Base-by-base conservation (phyloP, 148 eudicot species). In the Fagopyrum tataricum region DNA sequence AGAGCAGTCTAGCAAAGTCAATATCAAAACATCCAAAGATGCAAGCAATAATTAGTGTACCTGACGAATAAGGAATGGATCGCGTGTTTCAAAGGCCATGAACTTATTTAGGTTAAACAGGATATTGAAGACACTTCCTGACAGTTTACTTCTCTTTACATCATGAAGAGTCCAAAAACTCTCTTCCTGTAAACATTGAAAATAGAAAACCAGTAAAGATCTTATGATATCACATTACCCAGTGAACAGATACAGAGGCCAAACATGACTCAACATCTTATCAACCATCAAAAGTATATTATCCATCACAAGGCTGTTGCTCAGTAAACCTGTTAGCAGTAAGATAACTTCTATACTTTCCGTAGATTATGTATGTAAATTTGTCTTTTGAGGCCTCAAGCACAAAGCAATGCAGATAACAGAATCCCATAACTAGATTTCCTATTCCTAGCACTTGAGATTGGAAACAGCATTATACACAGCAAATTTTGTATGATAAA, bases 61-160 rank as follows among this genome's bases (percentile, higher is more conserved):
- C 96, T 94, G 97, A 61, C 98, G 98, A 78, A 94, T 88, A 69
- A 94, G 88, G 83, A 94, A 94, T 2, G 98, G 98, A 78, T 94
- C 98, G 56, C 98, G 98, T 73, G 93, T 89, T 85, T 94, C 98
- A 74, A 88, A 94, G 9, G 98, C 98, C 98, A 94, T 91, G 75
- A 91, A 94, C 86, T 94, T 94, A 75, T 94, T 94, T 39, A 94
- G 93, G 75, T 94, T 94, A 56, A 94, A 94, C 71, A 94, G 97
- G 71, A 94, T 87, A 75, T 94, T 94, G 70, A 94, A 90, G 53
- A 91, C 89, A 77, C 96, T 94, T 75, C 96, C 91, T 15, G 98
- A 84, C 55, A 94, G 93, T 80, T 78, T 91, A 81, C 85, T 83
- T n/a, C 89, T 88, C 79, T 91, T 94, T 78, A 94, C 77, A 82